Percentiles rank a stretch among this genome's conserved stretches.
Conservation (phyloP, 495 filamentous ascomycete genomes). For the Apiosordaria backusii region DNA sequence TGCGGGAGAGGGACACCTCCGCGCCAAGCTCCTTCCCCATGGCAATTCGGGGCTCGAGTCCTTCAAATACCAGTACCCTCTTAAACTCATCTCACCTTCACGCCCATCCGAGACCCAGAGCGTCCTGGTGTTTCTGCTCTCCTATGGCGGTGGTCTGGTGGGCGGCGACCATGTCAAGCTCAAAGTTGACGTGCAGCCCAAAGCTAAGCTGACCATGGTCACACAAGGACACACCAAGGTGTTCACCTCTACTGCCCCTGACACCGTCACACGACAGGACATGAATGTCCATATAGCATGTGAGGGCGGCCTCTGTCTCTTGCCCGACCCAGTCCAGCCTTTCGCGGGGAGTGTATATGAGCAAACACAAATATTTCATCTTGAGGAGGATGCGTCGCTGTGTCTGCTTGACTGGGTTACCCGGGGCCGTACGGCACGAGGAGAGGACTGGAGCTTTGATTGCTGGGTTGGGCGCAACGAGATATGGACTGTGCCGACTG, state of each 20-base stretch:
- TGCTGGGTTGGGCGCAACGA: constrained; percentile 82
- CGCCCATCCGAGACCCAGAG: constrained; percentile 52
- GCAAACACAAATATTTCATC: constrained; percentile 71
- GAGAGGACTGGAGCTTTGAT: constrained; percentile 83
- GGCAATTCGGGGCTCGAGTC: constrained; percentile 65
- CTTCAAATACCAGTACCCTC: constrained; percentile 85
- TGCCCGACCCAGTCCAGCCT: constrained; percentile 94
- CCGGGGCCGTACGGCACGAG: constrained; percentile 76
- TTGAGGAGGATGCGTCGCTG: constrained; percentile 59
- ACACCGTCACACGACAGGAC: constrained; percentile 63
- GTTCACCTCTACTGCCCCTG: constrained; percentile 66
- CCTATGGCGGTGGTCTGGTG: constrained; percentile 91
- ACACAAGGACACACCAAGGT: constrained; percentile 97
- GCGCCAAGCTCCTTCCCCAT: constrained; percentile 68
- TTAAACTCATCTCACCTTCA: constrained; percentile 80
- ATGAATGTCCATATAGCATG: constrained; percentile 59
- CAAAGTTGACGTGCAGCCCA: constrained; percentile 57
- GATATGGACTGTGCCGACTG: constrained; percentile 55
- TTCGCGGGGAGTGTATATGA: constrained; percentile 76
- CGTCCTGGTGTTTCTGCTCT: constrained; percentile 77
- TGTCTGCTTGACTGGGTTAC: constrained; percentile 92
- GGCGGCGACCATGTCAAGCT: constrained; percentile 79
- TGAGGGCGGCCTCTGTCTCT: constrained; percentile 71
- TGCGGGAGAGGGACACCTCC: constrained; percentile 74
- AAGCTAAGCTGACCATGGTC: constrained; percentile 72